Percentiles rank a stretch among this genome's conserved stretches.
Conservation (phyloP, 257 asterid genomes). For the Parsonsia alboflavescens region DNA sequence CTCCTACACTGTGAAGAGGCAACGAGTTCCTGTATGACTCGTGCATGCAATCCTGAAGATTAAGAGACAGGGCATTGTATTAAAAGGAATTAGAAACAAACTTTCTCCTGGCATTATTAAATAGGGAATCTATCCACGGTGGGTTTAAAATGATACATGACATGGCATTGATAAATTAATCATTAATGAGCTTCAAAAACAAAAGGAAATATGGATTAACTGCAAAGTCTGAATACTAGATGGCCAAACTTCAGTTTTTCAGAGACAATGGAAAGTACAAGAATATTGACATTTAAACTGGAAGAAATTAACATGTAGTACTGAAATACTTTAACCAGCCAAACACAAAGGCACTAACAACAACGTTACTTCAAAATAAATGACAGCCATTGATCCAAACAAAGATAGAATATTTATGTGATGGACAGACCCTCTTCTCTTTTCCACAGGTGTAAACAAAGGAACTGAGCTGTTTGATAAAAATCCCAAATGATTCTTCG, state of each 20-base stretch:
- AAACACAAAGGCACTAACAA: background rate
- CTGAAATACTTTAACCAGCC: no score
- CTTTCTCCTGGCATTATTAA: background rate
- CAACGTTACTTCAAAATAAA: background rate
- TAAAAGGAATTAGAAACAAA: background rate
- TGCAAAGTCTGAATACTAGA: background rate
- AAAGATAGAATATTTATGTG: background rate
- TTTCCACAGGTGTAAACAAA: background rate
- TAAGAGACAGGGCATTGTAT: background rate
- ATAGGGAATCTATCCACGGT: background rate
- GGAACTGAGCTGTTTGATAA: background rate
- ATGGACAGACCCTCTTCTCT: background rate
- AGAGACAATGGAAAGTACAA: background rate
- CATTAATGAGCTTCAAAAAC: background rate
- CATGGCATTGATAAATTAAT: background rate
- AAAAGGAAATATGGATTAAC: background rate
- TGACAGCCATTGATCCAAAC: background rate
- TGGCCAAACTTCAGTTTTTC: no score
- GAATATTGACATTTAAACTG: background rate
- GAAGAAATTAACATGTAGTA: background rate
- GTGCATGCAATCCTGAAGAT: conserved; percentile 74
- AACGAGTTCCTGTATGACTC: conserved; percentile 65
- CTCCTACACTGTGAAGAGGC: conserved; percentile 68
- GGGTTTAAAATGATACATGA: background rate
- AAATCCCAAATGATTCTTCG: no score